phyloP scores from a whole-genome alignment of 2,329 filamentous ascomycete species.

The Colletotrichum tanaceti region DNA sequence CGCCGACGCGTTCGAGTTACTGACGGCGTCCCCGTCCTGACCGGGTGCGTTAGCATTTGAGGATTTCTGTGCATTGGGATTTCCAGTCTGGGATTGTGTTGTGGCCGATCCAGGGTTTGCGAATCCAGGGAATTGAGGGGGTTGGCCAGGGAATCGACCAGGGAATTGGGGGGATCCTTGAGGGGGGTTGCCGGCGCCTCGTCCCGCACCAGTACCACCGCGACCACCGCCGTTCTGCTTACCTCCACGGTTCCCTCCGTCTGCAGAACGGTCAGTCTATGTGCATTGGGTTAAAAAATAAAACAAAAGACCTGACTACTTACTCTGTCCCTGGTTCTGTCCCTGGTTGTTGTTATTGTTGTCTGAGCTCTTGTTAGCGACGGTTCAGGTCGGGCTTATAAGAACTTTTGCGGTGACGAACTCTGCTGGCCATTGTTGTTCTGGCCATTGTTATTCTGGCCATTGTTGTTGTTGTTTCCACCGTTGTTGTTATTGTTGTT shows the following conservation, averaged over 20 bases:
- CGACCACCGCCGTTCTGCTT: conserved; percentile 23
- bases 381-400: too few species aligned
- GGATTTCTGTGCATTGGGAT: conserved; percentile 3
- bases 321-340: background rate
- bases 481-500: conserved; percentile 43
- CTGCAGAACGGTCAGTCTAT: conserved; percentile 14
- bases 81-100: conserved; percentile 31
- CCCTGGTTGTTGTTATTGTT: conserved; percentile 23
- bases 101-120: conserved; percentile 34
- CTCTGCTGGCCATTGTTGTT: conserved; percentile 34
- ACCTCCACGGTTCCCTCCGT: conserved; percentile 13
- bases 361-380: conserved; percentile 30
- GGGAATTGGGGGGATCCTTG: conserved; percentile 22
- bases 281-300: background rate
- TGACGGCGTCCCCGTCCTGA: conserved; percentile 37
- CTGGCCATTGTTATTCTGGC: conserved; percentile 41
- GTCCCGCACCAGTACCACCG: conserved; percentile 15
- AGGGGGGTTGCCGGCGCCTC: too few species aligned
- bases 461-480: conserved; percentile 40
- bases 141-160: conserved; percentile 21
- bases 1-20: conserved; percentile 28
- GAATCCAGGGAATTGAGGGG: conserved; percentile 26
- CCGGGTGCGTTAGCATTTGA: conserved; percentile 30
- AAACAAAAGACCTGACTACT: background rate
- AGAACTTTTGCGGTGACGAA: background rate